Base-by-base conservation (phyloP, 2,329 filamentous ascomycete species). In the Elsinoe fawcettii region DNA sequence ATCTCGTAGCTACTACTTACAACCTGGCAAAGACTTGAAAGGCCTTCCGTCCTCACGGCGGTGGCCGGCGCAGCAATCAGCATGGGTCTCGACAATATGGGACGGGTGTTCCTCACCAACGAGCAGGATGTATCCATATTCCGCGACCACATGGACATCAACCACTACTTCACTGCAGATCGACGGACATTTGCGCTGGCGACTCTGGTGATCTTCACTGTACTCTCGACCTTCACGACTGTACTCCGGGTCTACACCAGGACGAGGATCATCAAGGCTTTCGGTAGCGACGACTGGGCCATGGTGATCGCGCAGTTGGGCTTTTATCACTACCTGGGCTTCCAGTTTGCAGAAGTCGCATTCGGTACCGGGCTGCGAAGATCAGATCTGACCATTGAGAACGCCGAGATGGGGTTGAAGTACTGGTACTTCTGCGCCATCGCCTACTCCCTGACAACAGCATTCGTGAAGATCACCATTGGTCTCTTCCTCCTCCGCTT, bases 341-440 rank as follows among this genome's bases (percentile, higher is more conserved):
- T 66, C 16, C 69, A 72, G 55, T 64, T 69, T 12, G 60, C 61
- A 5, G 67, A 68, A 25, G 66, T 66, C 6, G 47, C 64, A 8
- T 63, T 70, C 27, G 71, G 70, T 5, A 69, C 66, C 1, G 70
- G 70, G 5, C 61, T 63, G 43, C 67, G 70, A 14, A 36, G 54
- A 1, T 18, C 14, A 1, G 5, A 53, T 9, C 58, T 69, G 16
- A 68, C 62, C n/a, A 44, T 59, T 12, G 39, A 59, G 2, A 39
- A 51, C 18, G 57, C 59, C 5, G 46, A 59, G 16, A 36, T 27
- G 18, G 59, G 53, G n/a, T 20, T 61, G 8, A 56, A 74, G 43
- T 73, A 69, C 62, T 82, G 77, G 78, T 81, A 77, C 69, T 72
- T 81, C 16, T 78, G 77, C 61, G 78, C 81, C 62, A 67, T 77